A percentile compares a stretch with the other conserved stretches of the same genome.
Evolutionary conservation across 805 yeast genomes (phyloP).

Genomic region (Candida chilensis): DNA sequence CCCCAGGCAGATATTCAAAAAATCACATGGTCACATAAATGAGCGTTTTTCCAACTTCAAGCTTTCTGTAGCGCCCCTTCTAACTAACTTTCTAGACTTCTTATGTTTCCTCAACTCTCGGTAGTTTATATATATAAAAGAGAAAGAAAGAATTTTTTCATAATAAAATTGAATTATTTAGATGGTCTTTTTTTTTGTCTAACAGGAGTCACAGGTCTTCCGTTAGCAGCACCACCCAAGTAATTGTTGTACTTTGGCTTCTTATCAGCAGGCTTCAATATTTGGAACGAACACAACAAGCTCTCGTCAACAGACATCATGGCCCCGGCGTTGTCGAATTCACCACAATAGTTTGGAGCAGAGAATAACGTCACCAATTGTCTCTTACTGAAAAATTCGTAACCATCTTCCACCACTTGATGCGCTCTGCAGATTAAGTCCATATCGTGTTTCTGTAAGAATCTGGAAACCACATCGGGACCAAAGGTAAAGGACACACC

Average conservation of each 20-base stretch:
- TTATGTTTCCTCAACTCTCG: no score
- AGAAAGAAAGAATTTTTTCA: no score
- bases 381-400: slow-evolving; percentile 92
- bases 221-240: slow-evolving; percentile 22
- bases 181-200: slow-evolving; percentile 45
- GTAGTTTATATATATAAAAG: no score
- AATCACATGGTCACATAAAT: no score
- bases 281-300: slow-evolving; percentile 91
- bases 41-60: no score
- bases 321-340: slow-evolving; percentile 98
- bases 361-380: slow-evolving; percentile 92
- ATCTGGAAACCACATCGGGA: slow-evolving; percentile 97
- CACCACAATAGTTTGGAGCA: slow-evolving; percentile 99
- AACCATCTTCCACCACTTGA: slow-evolving; percentile 98
- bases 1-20: no score
- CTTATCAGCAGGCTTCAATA: slow-evolving; percentile 96
- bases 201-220: slow-evolving; percentile 51
- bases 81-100: no score
- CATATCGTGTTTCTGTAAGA: slow-evolving; percentile 95
- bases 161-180: slow-evolving; percentile 19
- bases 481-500: slow-evolving; percentile 99
- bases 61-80: no score
- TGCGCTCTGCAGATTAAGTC: slow-evolving; percentile 97
- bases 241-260: slow-evolving; percentile 57
- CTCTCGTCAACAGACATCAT: slow-evolving; percentile 99